These are phyloP conservation scores for Allantophomopsis lycopodina DNA, from an alignment of 2,329 filamentous ascomycete genomes.

Conservation along the genomic window DNA sequence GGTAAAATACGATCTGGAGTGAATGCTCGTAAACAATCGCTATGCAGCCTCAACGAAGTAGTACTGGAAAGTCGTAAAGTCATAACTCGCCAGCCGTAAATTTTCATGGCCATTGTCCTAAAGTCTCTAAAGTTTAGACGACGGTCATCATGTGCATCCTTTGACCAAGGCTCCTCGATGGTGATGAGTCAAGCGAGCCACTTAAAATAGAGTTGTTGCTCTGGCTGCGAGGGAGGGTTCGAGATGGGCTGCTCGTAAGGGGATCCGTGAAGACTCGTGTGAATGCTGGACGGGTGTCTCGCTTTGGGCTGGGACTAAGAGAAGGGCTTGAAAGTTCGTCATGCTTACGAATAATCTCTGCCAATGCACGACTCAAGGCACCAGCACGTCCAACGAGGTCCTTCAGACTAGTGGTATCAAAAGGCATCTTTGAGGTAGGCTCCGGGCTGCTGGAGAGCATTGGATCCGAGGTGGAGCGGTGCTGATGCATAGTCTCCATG, in stretches of 20 bases:
- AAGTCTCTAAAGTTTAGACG: slow-evolving; percentile 19
- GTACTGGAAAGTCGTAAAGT: no score
- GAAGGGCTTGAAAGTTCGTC: slow-evolving; percentile 44
- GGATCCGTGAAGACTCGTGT: slow-evolving; percentile 53
- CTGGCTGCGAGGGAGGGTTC: slow-evolving; percentile 34
- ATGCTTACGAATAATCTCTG: slow-evolving; percentile 42
- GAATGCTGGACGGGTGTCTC: slow-evolving; percentile 52
- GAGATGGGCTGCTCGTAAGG: slow-evolving; percentile 34
- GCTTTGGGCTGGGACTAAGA: slow-evolving; percentile 31
- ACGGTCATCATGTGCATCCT: slow-evolving; percentile 55
- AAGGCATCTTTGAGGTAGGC: slow-evolving; percentile 38
- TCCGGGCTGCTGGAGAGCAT: slow-evolving; percentile 11
- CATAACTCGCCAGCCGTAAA: no score
- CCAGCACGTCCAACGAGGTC: slow-evolving; percentile 50
- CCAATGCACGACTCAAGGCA: slow-evolving; percentile 42
- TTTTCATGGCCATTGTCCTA: no score
- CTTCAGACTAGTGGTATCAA: slow-evolving; percentile 56
- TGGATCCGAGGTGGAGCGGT: slow-evolving; percentile 29
- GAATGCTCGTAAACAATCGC: no score
- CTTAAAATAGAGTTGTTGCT: slow-evolving; percentile 38
- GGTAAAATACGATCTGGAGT: no score
- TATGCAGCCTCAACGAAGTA: no score
- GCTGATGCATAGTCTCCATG: slow-evolving; percentile 48
- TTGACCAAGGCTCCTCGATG: slow-evolving; percentile 33
- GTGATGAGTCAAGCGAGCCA: slow-evolving; percentile 36